Base-by-base conservation (phyloP, 177 flowering plant species). In the Tripterygium wilfordii region DNA sequence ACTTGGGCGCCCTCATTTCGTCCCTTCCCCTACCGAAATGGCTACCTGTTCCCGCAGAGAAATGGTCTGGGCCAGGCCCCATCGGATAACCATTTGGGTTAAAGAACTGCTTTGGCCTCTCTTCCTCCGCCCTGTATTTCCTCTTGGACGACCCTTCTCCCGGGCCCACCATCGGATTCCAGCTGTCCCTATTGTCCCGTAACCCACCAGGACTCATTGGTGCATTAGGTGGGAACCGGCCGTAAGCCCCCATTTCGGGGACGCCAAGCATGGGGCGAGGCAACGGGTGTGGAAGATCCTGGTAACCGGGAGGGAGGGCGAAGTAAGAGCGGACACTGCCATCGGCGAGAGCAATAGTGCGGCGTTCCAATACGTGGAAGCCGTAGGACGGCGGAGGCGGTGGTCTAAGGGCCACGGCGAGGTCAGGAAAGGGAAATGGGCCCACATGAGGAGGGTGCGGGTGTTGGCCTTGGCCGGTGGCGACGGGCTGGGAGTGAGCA, bases 301-400 rank as follows among this genome's bases (percentile, higher is more conserved):
- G 82, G 53, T 92, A 85, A 53, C 90, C 95, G 0, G 77, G 88
- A 6, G 99, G 97, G 14, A 94, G 77, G 3, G 99, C 90, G 9
- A 87, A 80, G 71, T 94, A 94, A 10, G 97, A 76, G 5, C 97
- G 67, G 26, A 78, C 90, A 20, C 78, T 81, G 10, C 90, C 95
- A 48, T 94, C 99, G 23, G 90, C 91, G 27, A 89, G 80, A 24
- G 57, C 72, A 14, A 89, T 72, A 1, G 92, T 78, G 22, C 99
- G 70, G 19, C 99, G 80, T 12, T 89, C 96, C 2, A 94, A 86
- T 90, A 83, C 85, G 70, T 94, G 97, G 56, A 94, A 85, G 13
- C 90, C 97, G 30, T 89, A 92, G 2, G 79, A 25, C 0, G 96
- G 89, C 5, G 72, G 82, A 0, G 88, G 89, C 1, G 79, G 83